phyloP scores from a whole-genome alignment of 1,284 basidiomycete genomes.

The Pseudozyma sp. region DNA sequence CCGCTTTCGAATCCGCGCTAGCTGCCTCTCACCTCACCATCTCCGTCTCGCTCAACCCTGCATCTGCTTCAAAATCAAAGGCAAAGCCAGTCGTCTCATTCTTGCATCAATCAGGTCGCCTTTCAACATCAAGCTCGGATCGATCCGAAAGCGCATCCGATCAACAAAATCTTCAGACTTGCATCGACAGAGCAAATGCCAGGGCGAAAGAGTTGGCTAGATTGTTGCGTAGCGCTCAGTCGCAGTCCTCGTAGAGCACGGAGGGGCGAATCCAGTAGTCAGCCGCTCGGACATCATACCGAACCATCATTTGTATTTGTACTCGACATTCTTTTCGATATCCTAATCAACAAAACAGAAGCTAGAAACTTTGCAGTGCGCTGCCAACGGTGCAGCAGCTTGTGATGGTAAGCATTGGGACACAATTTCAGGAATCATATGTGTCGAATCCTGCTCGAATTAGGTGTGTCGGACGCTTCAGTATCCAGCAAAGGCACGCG shows the following conservation, averaged over 20 bases:
- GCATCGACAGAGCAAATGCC: constrained; percentile 31
- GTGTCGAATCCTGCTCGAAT: neutral
- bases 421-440: too few relatives aligned
- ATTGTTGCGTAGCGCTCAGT: constrained; percentile 27
- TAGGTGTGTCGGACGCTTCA: constrained; percentile 19
- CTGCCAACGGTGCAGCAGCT: neutral
- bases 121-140: constrained; percentile 17
- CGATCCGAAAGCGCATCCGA: constrained; percentile 9
- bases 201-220: constrained; percentile 19
- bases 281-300: neutral
- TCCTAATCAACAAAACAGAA: constrained; percentile 5
- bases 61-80: constrained; percentile 6
- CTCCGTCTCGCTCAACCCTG: constrained; percentile 31
- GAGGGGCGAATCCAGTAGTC: too few relatives aligned
- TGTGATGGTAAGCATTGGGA: too few relatives aligned
- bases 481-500: constrained; percentile 64
- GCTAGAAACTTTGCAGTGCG: neutral
- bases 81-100: constrained; percentile 23
- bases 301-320: constrained; percentile 28
- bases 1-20: constrained; percentile 88
- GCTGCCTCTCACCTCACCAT: constrained; percentile 69
- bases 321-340: constrained; percentile 21
- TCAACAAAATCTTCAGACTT: constrained; percentile 35
- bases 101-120: constrained; percentile 38
- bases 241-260: neutral